A percentile compares a stretch with the other conserved stretches of the same genome.
Conservation (phyloP, 2,329 filamentous ascomycete genomes). For the Paracorniculantispora psalliotae region DNA sequence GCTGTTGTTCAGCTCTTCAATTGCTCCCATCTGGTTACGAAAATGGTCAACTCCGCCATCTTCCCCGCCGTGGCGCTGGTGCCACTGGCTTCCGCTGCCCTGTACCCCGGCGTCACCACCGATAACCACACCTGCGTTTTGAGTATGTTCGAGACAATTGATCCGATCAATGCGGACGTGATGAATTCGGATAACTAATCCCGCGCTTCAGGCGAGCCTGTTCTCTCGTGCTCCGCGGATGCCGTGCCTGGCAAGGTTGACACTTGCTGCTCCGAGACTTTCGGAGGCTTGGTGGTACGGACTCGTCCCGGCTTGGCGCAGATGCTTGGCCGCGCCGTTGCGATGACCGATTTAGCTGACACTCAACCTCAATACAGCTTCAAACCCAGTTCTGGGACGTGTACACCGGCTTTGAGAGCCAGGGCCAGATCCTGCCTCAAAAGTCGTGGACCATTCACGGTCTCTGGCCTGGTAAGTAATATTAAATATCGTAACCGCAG, state of each 20-base stretch:
- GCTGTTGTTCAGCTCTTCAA: neutral
- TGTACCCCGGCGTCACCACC: constrained; percentile 41
- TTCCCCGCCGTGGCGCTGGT: constrained; percentile 23
- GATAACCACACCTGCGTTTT: constrained; percentile 54
- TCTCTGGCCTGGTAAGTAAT: constrained; percentile 43
- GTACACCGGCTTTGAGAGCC: constrained; percentile 54
- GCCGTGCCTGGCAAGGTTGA: constrained; percentile 45
- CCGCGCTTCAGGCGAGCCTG: constrained; percentile 21
- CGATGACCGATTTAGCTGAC: neutral
- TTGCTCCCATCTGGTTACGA: constrained; percentile 5
- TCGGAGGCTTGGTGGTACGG: constrained; percentile 51
- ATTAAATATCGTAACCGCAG: too few species aligned
- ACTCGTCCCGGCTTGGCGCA: neutral
- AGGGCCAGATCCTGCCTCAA: constrained; percentile 54
- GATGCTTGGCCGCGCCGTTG: neutral
- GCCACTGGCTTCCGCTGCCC: constrained; percentile 30
- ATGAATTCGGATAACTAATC: neutral
- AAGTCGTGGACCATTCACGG: constrained; percentile 57
- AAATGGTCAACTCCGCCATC: constrained; percentile 24
- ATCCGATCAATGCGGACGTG: neutral
- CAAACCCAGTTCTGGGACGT: constrained; percentile 62
- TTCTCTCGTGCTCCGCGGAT: constrained; percentile 45
- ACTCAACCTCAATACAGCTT: constrained; percentile 28
- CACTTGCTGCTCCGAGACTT: constrained; percentile 62
- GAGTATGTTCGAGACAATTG: constrained; percentile 24